Conservation (phyloP, 2,329 filamentous ascomycete species). For the Taxawa tesnikishii region DNA sequence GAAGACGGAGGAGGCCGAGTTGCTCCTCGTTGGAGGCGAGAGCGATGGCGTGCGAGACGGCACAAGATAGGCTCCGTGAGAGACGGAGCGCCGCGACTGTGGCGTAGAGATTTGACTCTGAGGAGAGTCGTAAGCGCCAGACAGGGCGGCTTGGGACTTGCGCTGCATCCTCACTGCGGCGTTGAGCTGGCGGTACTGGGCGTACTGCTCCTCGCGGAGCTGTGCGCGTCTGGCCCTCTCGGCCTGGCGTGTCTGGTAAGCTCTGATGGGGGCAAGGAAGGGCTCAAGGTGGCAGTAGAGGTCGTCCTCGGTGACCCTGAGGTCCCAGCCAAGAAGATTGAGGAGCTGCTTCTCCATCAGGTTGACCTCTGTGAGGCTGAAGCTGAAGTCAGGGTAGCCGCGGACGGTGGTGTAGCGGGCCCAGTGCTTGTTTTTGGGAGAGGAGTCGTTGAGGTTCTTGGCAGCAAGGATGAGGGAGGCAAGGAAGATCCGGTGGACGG, state of each 20-base stretch:
- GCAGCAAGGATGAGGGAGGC: constrained; percentile 74
- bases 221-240: constrained; percentile 37
- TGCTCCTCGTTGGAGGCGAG: constrained; percentile 31
- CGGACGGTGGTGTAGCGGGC: constrained; percentile 77
- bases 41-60: constrained; percentile 37
- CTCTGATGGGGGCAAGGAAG: constrained; percentile 77
- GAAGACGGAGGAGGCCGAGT: constrained; percentile 20
- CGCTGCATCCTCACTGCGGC: constrained; percentile 22
- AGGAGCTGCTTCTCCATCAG: constrained; percentile 99
- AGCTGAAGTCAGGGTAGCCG: constrained; percentile 67
- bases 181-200: constrained; percentile 19
- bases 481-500: constrained; percentile 94
- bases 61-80: no score
- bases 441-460: constrained; percentile 98
- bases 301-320: constrained; percentile 73
- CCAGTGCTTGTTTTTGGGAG: constrained; percentile 99
- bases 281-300: constrained; percentile 77
- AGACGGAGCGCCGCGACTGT: constrained; percentile 7
- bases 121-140: constrained; percentile 22
- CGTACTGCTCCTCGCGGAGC: constrained; percentile 27
- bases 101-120: constrained; percentile 13
- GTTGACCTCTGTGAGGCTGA: constrained; percentile 92
- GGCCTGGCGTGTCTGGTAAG: constrained; percentile 40
- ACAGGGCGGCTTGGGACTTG: constrained; percentile 17
- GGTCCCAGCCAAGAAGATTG: constrained; percentile 88